Conservation (phyloP, 805 yeast species). For the Ogataea pilisensis region DNA sequence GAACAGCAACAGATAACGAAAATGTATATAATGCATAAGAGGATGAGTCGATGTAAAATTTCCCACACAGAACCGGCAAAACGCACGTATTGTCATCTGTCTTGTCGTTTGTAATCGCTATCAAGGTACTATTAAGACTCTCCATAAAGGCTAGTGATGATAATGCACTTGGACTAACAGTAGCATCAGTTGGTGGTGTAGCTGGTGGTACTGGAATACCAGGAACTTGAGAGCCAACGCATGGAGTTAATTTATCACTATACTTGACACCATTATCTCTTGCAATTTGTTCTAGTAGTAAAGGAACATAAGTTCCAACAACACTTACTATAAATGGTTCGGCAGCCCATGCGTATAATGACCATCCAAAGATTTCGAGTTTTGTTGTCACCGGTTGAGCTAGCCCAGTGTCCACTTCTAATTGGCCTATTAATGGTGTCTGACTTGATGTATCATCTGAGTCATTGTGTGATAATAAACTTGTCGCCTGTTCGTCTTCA, state of each 20-base stretch:
- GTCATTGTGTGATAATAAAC: too few relatives aligned
- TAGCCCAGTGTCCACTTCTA: background rate
- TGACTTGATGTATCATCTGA: conserved; percentile 1
- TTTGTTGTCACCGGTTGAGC: conserved; percentile 31
- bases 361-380: conserved; percentile 60
- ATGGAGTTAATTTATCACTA: conserved; percentile 54
- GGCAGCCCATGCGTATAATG: conserved; percentile 66
- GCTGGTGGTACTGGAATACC: conserved; percentile 33
- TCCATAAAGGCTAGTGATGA: background rate
- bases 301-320: conserved; percentile 73
- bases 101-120: background rate
- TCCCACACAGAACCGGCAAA: conserved; percentile 28
- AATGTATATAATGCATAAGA: conserved; percentile 73
- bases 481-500: too few relatives aligned
- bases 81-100: conserved; percentile 26
- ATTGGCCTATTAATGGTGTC: background rate
- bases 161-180: background rate
- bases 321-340: conserved; percentile 81
- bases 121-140: background rate
- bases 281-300: conserved; percentile 67
- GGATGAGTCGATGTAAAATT: conserved; percentile 59
- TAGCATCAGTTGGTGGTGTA: conserved; percentile 15
- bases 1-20: conserved; percentile 67
- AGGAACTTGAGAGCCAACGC: conserved; percentile 34
- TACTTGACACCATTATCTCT: conserved; percentile 64